A percentile compares a stretch with the other conserved stretches of the same genome.
phyloP scores from a whole-genome alignment of 2,329 filamentous ascomycete genomes.

The Monosporascus ibericus region DNA sequence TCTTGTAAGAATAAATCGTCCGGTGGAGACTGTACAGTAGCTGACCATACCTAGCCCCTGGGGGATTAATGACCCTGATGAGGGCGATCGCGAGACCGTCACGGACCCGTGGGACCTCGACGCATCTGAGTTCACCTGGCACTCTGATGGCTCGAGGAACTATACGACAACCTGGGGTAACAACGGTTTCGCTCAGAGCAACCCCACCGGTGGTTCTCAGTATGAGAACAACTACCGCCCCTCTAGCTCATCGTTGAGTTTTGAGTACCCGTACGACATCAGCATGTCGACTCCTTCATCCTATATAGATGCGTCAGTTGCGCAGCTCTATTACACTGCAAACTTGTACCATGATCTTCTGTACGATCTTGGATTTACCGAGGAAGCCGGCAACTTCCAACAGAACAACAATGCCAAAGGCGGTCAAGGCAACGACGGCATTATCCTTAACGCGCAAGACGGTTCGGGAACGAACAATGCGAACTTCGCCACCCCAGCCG shows the following conservation, averaged over 20 bases:
- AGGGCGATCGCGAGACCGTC: slow-evolving; percentile 37
- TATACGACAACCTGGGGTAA: slow-evolving; percentile 53
- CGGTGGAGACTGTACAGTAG: neutral
- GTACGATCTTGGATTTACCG: slow-evolving; percentile 51
- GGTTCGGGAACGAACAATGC: slow-evolving; percentile 50
- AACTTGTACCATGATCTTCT: slow-evolving; percentile 56
- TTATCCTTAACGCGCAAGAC: slow-evolving; percentile 53
- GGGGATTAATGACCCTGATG: slow-evolving; percentile 47
- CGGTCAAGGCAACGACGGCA: slow-evolving; percentile 44
- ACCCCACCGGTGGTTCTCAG: slow-evolving; percentile 37
- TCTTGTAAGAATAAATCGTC: slow-evolving; percentile 34
- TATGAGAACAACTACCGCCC: slow-evolving; percentile 48
- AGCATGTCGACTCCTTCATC: slow-evolving; percentile 25
- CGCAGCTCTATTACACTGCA: slow-evolving; percentile 55
- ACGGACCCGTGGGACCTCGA: slow-evolving; percentile 41
- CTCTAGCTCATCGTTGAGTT: slow-evolving; percentile 32
- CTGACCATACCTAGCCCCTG: slow-evolving; percentile 34
- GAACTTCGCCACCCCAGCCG: slow-evolving; percentile 48
- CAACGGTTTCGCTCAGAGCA: slow-evolving; percentile 50
- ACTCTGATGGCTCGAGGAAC: slow-evolving; percentile 37
- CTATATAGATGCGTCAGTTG: slow-evolving; percentile 49
- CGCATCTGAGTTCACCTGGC: slow-evolving; percentile 49
- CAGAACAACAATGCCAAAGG: slow-evolving; percentile 48
- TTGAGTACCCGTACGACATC: slow-evolving; percentile 39
- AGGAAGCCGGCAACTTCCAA: slow-evolving; percentile 55